Conservation (phyloP, 805 yeast species). For the Saturnispora diversa region DNA sequence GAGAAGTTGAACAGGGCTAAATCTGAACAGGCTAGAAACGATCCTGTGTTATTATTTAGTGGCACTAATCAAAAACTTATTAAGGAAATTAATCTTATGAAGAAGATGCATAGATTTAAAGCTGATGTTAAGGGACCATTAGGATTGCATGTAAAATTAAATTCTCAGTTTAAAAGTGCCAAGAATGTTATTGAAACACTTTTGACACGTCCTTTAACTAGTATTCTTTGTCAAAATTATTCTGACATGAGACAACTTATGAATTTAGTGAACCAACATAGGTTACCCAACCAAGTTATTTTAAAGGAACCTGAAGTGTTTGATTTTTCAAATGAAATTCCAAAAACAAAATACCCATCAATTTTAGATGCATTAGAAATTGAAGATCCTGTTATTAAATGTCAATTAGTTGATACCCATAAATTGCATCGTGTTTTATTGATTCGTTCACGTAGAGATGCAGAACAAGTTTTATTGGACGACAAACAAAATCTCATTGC, state of each 20-base stretch:
- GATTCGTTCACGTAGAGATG: conserved; percentile 42
- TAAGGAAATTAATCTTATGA: conserved; percentile 29
- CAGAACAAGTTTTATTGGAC: conserved; percentile 35
- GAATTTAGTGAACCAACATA: neutral
- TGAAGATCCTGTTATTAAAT: conserved; percentile 45
- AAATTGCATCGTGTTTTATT: conserved; percentile 53
- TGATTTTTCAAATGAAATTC: conserved; percentile 40
- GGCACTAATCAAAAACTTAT: conserved; percentile 35
- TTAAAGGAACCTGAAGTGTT: conserved; percentile 52
- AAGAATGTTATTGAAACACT: conserved; percentile 49
- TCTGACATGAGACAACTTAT: conserved; percentile 6
- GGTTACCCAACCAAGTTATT: conserved; percentile 32
- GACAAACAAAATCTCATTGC: conserved; percentile 24
- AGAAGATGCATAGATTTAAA: conserved; percentile 31
- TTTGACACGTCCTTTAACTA: conserved; percentile 41
- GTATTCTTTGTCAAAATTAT: conserved; percentile 60
- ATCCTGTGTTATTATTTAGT: conserved; percentile 43
- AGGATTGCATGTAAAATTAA: conserved; percentile 54
- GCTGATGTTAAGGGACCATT: conserved; percentile 71
- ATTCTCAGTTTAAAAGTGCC: conserved; percentile 49
- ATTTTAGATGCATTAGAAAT: conserved; percentile 56
- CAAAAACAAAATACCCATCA: conserved; percentile 36
- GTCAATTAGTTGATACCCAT: conserved; percentile 55
- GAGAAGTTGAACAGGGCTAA: conserved; percentile 7
- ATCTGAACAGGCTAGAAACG: conserved; percentile 12